These are phyloP conservation scores for Salix udensis DNA, from an alignment of 345 rosid species.

Conservation along the genomic window DNA sequence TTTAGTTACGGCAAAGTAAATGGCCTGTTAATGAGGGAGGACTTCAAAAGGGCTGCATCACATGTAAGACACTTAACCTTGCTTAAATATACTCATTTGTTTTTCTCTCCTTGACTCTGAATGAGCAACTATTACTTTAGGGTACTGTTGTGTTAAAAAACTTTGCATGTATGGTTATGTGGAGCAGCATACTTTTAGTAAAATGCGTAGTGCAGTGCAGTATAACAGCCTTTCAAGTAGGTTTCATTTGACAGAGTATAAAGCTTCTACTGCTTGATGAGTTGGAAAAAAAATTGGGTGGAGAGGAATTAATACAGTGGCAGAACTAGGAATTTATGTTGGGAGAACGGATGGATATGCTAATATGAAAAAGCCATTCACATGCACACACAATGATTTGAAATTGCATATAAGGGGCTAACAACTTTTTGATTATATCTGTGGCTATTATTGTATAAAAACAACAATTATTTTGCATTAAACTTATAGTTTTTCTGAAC, in stretches of 20 bases:
- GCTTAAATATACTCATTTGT: not conserved
- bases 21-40: slow-evolving; percentile 65
- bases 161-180: not conserved
- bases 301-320: not conserved
- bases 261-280: not conserved
- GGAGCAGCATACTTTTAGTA: not conserved
- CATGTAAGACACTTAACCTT: slow-evolving; percentile 40
- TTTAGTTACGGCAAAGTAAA: slow-evolving; percentile 78
- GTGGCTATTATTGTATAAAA: too few species aligned
- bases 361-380: too few species aligned
- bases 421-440: too few species aligned
- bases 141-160: too few species aligned
- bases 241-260: not conserved
- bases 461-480: too few species aligned
- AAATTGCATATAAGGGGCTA: too few species aligned
- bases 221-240: not conserved
- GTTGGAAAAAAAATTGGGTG: not conserved
- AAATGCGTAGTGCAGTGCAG: not conserved
- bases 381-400: too few species aligned
- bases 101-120: not conserved
- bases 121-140: not conserved
- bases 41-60: slow-evolving; percentile 85
- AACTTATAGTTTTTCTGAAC: too few species aligned
- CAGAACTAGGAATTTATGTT: too few species aligned
- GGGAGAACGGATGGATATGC: too few species aligned